Evolutionary conservation across 148 eudicot genomes (phyloP).

Genomic region (Chenopodium quinoa): DNA sequence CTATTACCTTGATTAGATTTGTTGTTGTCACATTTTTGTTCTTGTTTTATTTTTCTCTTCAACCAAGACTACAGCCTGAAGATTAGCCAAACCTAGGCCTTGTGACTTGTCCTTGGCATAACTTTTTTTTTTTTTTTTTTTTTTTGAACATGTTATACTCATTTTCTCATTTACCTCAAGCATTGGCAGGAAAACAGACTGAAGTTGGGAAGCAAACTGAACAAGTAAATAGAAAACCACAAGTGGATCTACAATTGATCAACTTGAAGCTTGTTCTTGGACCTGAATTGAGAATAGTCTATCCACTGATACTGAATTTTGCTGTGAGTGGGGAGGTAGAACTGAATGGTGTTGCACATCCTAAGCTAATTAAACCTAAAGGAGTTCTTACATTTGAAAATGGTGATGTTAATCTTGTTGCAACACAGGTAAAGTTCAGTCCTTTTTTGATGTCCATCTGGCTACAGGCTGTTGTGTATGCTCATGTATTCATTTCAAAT

Average conservation of each 20-base stretch:
- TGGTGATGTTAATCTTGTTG: constrained; percentile 98
- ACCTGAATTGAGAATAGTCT: constrained; percentile 81
- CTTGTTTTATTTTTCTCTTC: neutral
- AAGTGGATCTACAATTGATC: constrained; percentile 70
- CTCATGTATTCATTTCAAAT: constrained; percentile 22
- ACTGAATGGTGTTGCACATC: constrained; percentile 89
- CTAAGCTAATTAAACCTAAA: constrained; percentile 87
- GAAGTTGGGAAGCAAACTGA: constrained; percentile 74
- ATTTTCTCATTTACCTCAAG: constrained; percentile 14
- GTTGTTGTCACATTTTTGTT: neutral
- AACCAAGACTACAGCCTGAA: neutral
- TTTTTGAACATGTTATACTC: neutral
- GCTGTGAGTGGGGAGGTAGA: constrained; percentile 99
- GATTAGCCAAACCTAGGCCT: neutral
- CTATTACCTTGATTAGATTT: neutral
- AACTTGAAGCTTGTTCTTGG: constrained; percentile 91
- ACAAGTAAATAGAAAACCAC: constrained; percentile 68
- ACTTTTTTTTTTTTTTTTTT: too few species aligned
- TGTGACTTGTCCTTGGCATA: neutral
- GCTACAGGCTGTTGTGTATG: neutral
- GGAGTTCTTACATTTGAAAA: constrained; percentile 89
- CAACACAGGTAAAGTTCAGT: constrained; percentile 74
- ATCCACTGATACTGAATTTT: constrained; percentile 94
- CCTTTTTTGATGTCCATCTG: neutral
- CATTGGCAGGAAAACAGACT: constrained; percentile 62